Conservation (phyloP, 139 green algal genomes). For the Chlorella sp. region DNA sequence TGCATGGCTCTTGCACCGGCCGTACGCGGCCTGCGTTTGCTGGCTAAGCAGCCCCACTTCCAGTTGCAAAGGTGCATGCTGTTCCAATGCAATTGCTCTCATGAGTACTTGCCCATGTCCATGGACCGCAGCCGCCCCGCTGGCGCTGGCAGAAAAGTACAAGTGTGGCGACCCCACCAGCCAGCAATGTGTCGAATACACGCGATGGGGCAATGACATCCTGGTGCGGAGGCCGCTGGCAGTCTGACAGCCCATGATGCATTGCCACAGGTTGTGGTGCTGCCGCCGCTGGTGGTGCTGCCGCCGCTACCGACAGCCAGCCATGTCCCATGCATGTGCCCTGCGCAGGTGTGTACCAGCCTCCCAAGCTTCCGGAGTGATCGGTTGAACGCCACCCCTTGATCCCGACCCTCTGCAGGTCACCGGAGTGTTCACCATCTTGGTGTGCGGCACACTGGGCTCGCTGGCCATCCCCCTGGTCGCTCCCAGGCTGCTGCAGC, state of each 20-base stretch:
- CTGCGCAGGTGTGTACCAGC: too few relatives aligned
- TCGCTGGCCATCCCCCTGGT: conserved; percentile 56
- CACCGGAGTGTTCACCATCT: conserved; percentile 75
- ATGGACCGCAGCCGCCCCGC: conserved; percentile 38
- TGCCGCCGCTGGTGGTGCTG: too few relatives aligned
- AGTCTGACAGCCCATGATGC: neutral
- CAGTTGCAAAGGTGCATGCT: too few relatives aligned
- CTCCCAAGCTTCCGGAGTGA: too few relatives aligned
- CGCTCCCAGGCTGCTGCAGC: conserved; percentile 53
- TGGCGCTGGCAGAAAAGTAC: conserved; percentile 52
- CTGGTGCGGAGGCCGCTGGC: conserved; percentile 35
- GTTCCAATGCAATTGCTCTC: accelerated
- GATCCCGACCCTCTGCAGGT: too few relatives aligned
- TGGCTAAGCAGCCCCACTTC: too few relatives aligned
- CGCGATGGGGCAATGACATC: conserved; percentile 59
- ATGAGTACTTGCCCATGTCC: too few relatives aligned
- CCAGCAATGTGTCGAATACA: conserved; percentile 40
- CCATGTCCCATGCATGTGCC: neutral
- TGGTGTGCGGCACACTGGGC: conserved; percentile 74
- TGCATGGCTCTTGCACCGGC: too few relatives aligned
- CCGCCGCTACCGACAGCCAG: too few relatives aligned
- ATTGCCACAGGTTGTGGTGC: too few relatives aligned
- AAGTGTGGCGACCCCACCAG: neutral
- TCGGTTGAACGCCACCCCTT: too few relatives aligned
- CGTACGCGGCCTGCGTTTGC: too few relatives aligned